These are phyloP conservation scores for Alternaria tenuissima DNA, from an alignment of 2,329 filamentous ascomycete species.

Conservation along the genomic window DNA sequence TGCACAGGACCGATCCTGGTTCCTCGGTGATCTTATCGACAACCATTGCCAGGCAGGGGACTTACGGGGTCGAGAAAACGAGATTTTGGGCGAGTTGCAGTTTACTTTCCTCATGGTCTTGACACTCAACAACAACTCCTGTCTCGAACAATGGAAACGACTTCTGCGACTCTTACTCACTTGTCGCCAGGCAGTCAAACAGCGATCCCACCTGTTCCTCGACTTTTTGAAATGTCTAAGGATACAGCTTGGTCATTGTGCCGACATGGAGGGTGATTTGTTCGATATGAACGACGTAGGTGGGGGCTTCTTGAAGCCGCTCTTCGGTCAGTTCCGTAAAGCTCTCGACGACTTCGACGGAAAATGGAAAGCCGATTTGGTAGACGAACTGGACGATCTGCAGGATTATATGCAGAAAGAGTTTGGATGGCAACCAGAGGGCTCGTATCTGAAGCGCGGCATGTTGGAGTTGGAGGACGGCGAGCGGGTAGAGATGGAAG, in stretches of 20 bases:
- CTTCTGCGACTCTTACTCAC: slow-evolving; percentile 66
- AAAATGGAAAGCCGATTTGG: slow-evolving; percentile 54
- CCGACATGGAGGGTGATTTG: slow-evolving; percentile 67
- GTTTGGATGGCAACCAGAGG: slow-evolving; percentile 67
- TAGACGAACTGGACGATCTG: slow-evolving; percentile 63
- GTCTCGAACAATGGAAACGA: slow-evolving; percentile 71
- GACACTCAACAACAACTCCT: slow-evolving; percentile 71
- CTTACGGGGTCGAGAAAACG: slow-evolving; percentile 36
- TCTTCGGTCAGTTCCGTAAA: slow-evolving; percentile 63
- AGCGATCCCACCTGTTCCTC: slow-evolving; percentile 61
- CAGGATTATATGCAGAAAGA: slow-evolving; percentile 63
- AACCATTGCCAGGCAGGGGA: slow-evolving; percentile 49
- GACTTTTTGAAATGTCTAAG: slow-evolving; percentile 59
- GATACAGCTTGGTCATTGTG: slow-evolving; percentile 63
- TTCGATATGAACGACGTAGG: slow-evolving; percentile 66
- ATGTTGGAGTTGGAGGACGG: slow-evolving; percentile 70
- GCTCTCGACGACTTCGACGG: slow-evolving; percentile 59
- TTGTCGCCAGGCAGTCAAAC: slow-evolving; percentile 60
- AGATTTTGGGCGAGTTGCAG: slow-evolving; percentile 66
- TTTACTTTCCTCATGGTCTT: slow-evolving; percentile 70
- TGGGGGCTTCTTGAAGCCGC: slow-evolving; percentile 60
- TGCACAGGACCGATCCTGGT: slow-evolving; percentile 70
- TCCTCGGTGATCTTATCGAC: slow-evolving; percentile 62
- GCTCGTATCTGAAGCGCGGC: slow-evolving; percentile 63
- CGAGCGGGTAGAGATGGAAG: slow-evolving; percentile 67